Evolutionary conservation across 78 protist genomes (phyloP), one percentile per base, ranked within the genome.

Genomic region (Pigoraptor vietnamica): DNA sequence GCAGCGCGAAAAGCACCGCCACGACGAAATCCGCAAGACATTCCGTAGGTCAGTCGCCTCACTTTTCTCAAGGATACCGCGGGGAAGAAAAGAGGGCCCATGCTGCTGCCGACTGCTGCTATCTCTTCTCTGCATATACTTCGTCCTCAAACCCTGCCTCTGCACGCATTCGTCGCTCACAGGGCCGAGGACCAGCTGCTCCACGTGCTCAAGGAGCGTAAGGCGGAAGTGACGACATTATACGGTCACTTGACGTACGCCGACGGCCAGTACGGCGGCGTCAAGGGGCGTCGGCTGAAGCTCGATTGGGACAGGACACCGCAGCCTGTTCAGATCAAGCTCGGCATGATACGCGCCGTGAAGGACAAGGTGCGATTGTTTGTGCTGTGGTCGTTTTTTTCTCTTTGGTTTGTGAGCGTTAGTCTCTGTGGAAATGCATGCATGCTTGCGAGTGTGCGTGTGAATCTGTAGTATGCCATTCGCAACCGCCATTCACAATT

Each of bases 301-400:
- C n/a, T 82, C n/a, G 90, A 81, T 23, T 93, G 92, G 92, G 67
- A 81, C 40, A 0, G 2, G 34, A 1, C 56, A 0, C 91, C 92
- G 37, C 91, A 88, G 93, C 95, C 91, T 36, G 87, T 93, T 19
- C 88, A 87, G 92, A 2, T 93, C 25, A 36, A 37, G 56, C 25
- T 90, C 37, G 40, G 9, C 32, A 0, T 19, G 39, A 6, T 90
- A 23, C 91, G 93, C n/a, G 92, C 86, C 24, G 36, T 87, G 1
- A 55, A 81, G 37, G 90, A 90, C 93, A 87, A 87, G 92, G 35
- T 90, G 14, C 93, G 88, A 39, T 35, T 29, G n/a, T 23, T 25
- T 35, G 1, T 86, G 67, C 40, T 38, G 2, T 38, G n/a, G 36
- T 86, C 24, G 33, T 35, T 86, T 86, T 35, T 6, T 86, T 35